Conservation (phyloP, 495 filamentous ascomycete species). For the Trichoderma asperelloides region DNA sequence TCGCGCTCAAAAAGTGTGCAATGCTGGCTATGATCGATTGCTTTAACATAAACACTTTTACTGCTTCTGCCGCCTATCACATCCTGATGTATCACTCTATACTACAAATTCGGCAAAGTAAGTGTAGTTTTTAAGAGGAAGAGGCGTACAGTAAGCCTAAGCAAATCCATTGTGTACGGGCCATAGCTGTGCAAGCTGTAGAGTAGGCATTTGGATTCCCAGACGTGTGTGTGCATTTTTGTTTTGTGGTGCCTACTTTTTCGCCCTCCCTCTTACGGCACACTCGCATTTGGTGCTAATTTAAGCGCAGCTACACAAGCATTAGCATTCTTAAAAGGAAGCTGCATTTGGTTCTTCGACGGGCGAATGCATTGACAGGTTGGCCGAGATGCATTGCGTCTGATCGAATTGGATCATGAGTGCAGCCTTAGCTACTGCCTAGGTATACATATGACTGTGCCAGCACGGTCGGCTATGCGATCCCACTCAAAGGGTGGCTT, state of each 20-base stretch:
- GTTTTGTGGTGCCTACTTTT: too few relatives aligned
- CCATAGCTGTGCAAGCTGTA: too few relatives aligned
- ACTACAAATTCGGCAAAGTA: too few relatives aligned
- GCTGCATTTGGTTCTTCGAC: not conserved
- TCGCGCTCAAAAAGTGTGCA: too few relatives aligned
- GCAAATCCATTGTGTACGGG: too few relatives aligned
- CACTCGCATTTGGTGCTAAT: not conserved
- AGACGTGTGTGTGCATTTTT: not conserved
- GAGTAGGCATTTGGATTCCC: not conserved
- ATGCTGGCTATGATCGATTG: too few relatives aligned
- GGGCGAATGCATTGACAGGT: not conserved
- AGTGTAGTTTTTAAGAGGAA: too few relatives aligned
- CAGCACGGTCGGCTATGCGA: not conserved
- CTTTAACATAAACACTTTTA: too few relatives aligned
- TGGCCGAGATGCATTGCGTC: not conserved
- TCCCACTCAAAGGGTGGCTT: not conserved
- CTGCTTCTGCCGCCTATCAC: too few relatives aligned
- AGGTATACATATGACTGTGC: not conserved
- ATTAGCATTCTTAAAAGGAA: not conserved
- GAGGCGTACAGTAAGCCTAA: too few relatives aligned
- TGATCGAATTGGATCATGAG: not conserved
- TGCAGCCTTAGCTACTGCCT: not conserved
- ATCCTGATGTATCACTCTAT: too few relatives aligned
- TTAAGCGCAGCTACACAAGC: conserved; percentile 2
- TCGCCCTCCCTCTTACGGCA: not conserved